Conservation (phyloP, 495 filamentous ascomycete species). For the Usnea hakonensis region DNA sequence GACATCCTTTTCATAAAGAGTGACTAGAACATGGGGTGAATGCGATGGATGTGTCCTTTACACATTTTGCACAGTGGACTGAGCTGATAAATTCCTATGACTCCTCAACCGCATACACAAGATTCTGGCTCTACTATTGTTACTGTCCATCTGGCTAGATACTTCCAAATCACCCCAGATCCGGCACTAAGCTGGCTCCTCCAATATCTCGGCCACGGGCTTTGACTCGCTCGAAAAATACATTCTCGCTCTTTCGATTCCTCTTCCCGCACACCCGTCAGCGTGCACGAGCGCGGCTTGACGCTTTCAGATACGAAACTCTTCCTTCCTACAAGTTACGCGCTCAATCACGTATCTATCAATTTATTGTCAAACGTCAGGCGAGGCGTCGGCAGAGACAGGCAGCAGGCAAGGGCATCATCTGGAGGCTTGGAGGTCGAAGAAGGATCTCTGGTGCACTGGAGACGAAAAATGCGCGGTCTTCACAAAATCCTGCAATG, state of each 20-base stretch:
- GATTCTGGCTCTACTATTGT: not conserved
- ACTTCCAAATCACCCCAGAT: not conserved
- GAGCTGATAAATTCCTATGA: not conserved
- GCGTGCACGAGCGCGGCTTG: constrained; percentile 53
- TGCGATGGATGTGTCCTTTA: not conserved
- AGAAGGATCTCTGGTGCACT: constrained; percentile 34
- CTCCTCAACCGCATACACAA: not conserved
- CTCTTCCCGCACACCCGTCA: constrained; percentile 51
- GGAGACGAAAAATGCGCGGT: constrained; percentile 27
- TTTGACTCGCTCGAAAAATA: constrained; percentile 17
- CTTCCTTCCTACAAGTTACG: constrained; percentile 60
- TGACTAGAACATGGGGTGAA: not conserved
- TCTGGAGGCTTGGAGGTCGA: constrained; percentile 44
- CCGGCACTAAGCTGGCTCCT: constrained; percentile 24
- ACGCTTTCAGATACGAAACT: constrained; percentile 63
- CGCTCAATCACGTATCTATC: constrained; percentile 67
- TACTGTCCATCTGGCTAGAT: not conserved
- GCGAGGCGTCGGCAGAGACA: constrained; percentile 41
- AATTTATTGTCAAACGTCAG: constrained; percentile 59
- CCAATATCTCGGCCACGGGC: constrained; percentile 14
- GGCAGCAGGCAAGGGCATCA: constrained; percentile 37
- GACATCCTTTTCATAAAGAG: not conserved
- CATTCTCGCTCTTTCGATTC: constrained; percentile 45
- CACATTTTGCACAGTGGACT: not conserved
- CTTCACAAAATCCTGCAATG: constrained; percentile 1